phyloP scores from a whole-genome alignment of 73 alveolate species.

The Tetrahymena borealis region DNA sequence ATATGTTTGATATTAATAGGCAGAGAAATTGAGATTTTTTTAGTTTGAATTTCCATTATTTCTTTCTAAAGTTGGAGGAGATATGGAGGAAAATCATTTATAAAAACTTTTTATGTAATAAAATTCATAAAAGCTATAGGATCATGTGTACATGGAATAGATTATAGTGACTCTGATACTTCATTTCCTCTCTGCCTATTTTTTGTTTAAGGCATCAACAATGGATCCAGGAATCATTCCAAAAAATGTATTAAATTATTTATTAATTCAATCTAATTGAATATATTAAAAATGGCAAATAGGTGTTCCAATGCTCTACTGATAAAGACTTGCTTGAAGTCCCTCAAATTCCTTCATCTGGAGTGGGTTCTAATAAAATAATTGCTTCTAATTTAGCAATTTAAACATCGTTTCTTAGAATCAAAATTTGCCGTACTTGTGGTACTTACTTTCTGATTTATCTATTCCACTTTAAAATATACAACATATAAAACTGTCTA shows the following conservation, averaged over 20 bases:
- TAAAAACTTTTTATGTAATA: too few relatives aligned
- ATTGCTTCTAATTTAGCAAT: background rate
- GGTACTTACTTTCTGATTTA: conserved; percentile 1
- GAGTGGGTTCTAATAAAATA: background rate
- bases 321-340: background rate
- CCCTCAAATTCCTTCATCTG: background rate
- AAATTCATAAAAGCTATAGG: background rate
- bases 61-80: too few relatives aligned
- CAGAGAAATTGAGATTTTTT: too few relatives aligned
- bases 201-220: conserved; percentile 10
- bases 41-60: too few relatives aligned
- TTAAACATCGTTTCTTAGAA: background rate
- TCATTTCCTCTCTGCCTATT: background rate
- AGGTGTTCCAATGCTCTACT: background rate
- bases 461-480: too few relatives aligned
- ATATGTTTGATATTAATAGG: too few relatives aligned
- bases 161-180: background rate
- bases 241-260: conserved; percentile 23
- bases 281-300: background rate
- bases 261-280: background rate
- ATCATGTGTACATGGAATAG: background rate
- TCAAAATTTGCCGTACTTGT: conserved; percentile 40
- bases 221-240: conserved; percentile 46
- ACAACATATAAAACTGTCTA: too few relatives aligned
- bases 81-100: too few relatives aligned